phyloP scores from a whole-genome alignment of 345 rosid genomes.

The Corchorus capsularis region DNA sequence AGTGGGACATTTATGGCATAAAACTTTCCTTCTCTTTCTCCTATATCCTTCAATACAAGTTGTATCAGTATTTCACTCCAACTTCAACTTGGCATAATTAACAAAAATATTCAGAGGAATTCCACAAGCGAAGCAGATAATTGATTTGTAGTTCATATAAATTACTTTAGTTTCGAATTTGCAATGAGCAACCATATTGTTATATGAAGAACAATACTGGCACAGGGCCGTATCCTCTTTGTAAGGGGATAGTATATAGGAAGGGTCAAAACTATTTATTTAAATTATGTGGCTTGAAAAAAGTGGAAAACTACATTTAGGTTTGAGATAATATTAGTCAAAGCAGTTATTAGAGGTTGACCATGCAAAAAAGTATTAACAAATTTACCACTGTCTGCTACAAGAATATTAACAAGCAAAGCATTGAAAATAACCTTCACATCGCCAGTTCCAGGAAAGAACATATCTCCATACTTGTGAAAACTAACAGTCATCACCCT shows the following conservation, averaged over 20 bases:
- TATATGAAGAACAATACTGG: background rate
- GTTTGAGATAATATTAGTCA: background rate
- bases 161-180: background rate
- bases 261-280: background rate
- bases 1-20: conserved; percentile 97
- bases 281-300: background rate
- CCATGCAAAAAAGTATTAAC: background rate
- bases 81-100: conserved; percentile 20
- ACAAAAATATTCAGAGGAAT: conserved; percentile 8
- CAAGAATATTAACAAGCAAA: background rate
- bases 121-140: background rate
- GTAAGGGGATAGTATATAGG: background rate
- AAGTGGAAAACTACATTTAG: background rate
- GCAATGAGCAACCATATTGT: background rate
- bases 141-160: background rate
- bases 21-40: conserved; percentile 95
- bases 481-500: conserved; percentile 99
- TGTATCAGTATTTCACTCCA: conserved; percentile 26
- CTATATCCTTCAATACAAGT: conserved; percentile 72
- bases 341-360: background rate
- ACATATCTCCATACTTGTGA: conserved; percentile 93
- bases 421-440: conserved; percentile 64
- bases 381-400: background rate
- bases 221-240: background rate
- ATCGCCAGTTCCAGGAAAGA: conserved; percentile 99